Evolutionary conservation across 495 filamentous ascomycete genomes (phyloP).

Genomic region (Penicillium pancosmium): DNA sequence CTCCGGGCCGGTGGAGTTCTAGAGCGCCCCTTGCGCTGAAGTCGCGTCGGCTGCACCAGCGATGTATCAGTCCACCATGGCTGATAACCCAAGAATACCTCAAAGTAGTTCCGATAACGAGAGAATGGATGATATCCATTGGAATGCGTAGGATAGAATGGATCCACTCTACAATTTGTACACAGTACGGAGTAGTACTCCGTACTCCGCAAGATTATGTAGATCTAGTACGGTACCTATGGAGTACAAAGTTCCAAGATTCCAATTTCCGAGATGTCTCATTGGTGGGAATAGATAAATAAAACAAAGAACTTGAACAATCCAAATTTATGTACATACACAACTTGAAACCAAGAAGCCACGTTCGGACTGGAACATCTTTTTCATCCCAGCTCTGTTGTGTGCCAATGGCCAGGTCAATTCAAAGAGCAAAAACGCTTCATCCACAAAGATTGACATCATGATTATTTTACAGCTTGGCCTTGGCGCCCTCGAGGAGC

Average conservation of each 20-base stretch:
- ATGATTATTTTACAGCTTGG: constrained; percentile 59
- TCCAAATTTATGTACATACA: constrained; percentile 22
- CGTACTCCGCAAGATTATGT: neutral
- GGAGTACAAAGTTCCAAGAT: neutral
- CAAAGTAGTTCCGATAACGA: too few species aligned
- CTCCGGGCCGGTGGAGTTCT: neutral
- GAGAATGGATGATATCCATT: too few species aligned
- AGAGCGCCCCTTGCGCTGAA: neutral
- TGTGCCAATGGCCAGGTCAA: constrained; percentile 12
- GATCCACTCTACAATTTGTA: too few species aligned
- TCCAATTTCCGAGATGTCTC: neutral
- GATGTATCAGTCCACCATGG: too few species aligned
- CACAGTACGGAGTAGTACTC: too few species aligned
- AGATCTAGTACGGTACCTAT: neutral
- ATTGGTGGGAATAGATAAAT: constrained; percentile 8
- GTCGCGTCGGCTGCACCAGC: neutral
- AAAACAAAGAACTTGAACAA: constrained; percentile 1
- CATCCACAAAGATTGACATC: constrained; percentile 18
- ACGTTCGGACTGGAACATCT: constrained; percentile 18
- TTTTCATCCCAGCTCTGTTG: constrained; percentile 13
- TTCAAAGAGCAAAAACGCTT: constrained; percentile 21
- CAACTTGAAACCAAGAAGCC: constrained; percentile 20
- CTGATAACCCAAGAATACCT: too few species aligned
- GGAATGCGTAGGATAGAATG: too few species aligned
- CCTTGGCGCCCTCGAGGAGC: constrained; percentile 63